These are phyloP conservation scores for Hibiscus syriacus DNA, from an alignment of 345 rosid species.

Conservation along the genomic window DNA sequence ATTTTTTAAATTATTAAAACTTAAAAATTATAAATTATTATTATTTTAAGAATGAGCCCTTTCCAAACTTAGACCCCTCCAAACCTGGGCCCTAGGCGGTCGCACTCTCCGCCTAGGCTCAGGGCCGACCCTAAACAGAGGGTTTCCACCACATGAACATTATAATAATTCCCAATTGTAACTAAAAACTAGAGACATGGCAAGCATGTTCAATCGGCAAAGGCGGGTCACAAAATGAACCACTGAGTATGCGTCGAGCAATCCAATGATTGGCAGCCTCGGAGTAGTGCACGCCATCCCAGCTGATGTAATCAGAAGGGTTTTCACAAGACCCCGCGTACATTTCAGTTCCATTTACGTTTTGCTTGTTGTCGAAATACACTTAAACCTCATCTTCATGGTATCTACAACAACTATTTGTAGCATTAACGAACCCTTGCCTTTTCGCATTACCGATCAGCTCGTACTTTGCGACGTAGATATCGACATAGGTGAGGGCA, in stretches of 20 bases:
- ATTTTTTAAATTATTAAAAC: too few relatives aligned
- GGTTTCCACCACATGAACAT: too few relatives aligned
- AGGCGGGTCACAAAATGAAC: constrained; percentile 58
- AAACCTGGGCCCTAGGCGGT: too few relatives aligned
- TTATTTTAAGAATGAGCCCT: too few relatives aligned
- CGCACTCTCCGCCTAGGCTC: too few relatives aligned
- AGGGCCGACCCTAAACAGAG: too few relatives aligned
- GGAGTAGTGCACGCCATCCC: constrained; percentile 60
- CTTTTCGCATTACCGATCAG: constrained; percentile 34
- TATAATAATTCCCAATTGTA: too few relatives aligned
- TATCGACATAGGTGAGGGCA: constrained; percentile 70
- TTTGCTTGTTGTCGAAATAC: constrained; percentile 46
- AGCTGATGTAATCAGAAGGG: constrained; percentile 36
- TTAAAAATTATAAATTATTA: too few relatives aligned
- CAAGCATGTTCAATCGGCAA: constrained; percentile 33
- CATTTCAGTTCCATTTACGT: constrained; percentile 30
- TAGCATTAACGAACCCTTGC: constrained; percentile 48
- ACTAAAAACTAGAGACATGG: too few relatives aligned
- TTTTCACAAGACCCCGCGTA: constrained; percentile 42
- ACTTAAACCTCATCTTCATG: constrained; percentile 46
- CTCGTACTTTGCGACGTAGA: constrained; percentile 61
- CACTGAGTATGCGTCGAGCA: constrained; percentile 50
- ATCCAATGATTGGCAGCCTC: constrained; percentile 65
- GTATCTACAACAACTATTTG: constrained; percentile 53
- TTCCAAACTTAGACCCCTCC: too few relatives aligned